Evolutionary conservation across 202 grass and related monocot species (phyloP).

Genomic region (Alloteropsis angusta): DNA sequence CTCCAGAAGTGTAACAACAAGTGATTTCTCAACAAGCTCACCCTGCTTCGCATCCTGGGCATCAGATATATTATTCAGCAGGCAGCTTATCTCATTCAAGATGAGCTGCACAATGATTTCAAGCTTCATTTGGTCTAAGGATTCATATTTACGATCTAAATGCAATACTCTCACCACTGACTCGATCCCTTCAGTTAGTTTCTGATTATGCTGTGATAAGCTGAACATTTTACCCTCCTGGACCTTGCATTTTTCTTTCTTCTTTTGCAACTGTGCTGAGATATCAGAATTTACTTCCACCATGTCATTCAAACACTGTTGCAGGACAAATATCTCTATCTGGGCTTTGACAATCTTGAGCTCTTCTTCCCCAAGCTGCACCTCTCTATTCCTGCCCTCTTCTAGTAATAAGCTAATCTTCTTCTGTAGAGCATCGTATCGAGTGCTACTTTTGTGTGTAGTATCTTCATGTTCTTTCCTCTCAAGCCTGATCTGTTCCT

Average conservation of each 20-base stretch:
- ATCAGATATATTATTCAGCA: constrained; percentile 51
- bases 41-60: constrained; percentile 72
- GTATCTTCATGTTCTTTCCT: constrained; percentile 40
- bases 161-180: constrained; percentile 51
- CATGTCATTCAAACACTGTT: constrained; percentile 31
- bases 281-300: constrained; percentile 20
- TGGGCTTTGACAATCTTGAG: constrained; percentile 52
- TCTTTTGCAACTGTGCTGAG: constrained; percentile 24
- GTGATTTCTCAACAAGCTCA: constrained; percentile 80
- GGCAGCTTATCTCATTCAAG: constrained; percentile 60
- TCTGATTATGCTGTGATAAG: constrained; percentile 54
- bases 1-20: constrained; percentile 80
- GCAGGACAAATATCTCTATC: constrained; percentile 67
- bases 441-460: constrained; percentile 27
- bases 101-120: constrained; percentile 76
- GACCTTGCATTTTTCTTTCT: constrained; percentile 30
- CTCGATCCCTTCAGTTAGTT: constrained; percentile 54
- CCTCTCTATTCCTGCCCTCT: constrained; percentile 43
- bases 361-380: constrained; percentile 61
- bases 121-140: constrained; percentile 61
- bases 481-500: constrained; percentile 47
- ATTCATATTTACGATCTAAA: constrained; percentile 57
- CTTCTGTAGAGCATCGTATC: constrained; percentile 28
- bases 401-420: constrained; percentile 32
- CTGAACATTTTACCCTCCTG: constrained; percentile 40